Conservation (phyloP, 2,329 filamentous ascomycete species). For the Sporothrix luriei region DNA sequence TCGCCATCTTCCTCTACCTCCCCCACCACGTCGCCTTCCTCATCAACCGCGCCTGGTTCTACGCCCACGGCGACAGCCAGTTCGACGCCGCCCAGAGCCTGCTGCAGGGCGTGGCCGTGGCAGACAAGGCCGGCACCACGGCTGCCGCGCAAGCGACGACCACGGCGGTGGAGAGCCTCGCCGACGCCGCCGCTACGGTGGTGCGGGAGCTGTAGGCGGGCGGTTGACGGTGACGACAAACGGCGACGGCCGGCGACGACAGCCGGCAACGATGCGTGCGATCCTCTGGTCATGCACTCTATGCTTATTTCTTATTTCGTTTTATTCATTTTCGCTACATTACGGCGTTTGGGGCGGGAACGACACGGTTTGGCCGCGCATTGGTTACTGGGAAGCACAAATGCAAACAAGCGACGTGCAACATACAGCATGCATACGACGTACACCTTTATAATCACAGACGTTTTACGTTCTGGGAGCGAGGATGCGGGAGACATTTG, state of each 20-base stretch:
- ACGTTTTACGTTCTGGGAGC: no score
- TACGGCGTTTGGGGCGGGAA: no score
- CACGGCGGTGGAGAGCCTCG: slow-evolving; percentile 40
- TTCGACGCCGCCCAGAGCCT: slow-evolving; percentile 48
- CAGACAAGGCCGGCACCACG: slow-evolving; percentile 46
- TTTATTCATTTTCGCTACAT: no score
- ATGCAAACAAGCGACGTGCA: no score
- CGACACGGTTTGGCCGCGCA: no score
- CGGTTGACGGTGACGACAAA: not conserved
- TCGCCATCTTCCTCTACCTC: slow-evolving; percentile 88
- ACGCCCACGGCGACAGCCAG: slow-evolving; percentile 77
- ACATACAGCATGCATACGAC: no score
- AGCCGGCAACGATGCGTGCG: not conserved
- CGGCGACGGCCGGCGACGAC: not conserved
- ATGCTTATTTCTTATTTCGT: not conserved
- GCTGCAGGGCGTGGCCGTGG: slow-evolving; percentile 42
- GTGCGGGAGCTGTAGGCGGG: slow-evolving; percentile 46
- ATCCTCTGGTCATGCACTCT: no score
- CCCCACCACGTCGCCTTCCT: slow-evolving; percentile 87
- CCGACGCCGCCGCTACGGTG: slow-evolving; percentile 37
- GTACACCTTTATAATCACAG: no score
- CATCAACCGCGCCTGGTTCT: slow-evolving; percentile 86
- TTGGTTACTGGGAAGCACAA: no score
- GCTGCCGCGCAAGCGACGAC: slow-evolving; percentile 44
- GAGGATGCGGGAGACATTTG: not conserved